phyloP scores from a whole-genome alignment of 345 rosid species.

The Jatropha curcas region DNA sequence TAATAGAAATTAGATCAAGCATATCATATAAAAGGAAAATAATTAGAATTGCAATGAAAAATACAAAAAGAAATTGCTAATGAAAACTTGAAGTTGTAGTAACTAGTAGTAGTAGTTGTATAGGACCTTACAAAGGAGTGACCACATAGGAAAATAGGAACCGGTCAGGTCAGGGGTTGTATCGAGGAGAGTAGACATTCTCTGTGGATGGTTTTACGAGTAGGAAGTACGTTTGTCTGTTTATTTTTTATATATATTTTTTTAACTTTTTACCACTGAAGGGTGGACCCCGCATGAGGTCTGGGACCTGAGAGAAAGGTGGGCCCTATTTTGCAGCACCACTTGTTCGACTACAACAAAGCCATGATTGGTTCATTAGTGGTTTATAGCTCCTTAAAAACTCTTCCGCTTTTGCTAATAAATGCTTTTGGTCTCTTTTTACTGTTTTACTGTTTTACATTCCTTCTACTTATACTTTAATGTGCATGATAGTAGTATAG shows the following conservation, averaged over 20 bases:
- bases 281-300: conserved; percentile 16
- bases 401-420: conserved; percentile 32
- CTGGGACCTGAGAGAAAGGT: conserved; percentile 1
- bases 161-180: conserved; percentile 16
- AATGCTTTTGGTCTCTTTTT: conserved; percentile 17
- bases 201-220: conserved; percentile 6
- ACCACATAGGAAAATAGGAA: conserved; percentile 5
- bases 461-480: no score
- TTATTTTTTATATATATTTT: not conserved
- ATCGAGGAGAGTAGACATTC: conserved; percentile 23
- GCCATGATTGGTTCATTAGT: conserved; percentile 49
- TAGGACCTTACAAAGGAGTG: not conserved
- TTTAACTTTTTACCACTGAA: not conserved
- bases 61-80: no score
- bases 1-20: no score
- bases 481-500: no score
- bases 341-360: no score
- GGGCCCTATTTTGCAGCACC: conserved; percentile 11
- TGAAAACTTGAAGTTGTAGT: no score
- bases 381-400: conserved; percentile 30
- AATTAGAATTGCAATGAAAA: no score
- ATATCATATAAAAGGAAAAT: no score
- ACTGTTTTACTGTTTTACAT: not conserved
- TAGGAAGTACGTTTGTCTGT: not conserved
- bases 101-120: no score